Base-by-base conservation (phyloP, 768 basidiomycete species). In the Leccinum imitatum region DNA sequence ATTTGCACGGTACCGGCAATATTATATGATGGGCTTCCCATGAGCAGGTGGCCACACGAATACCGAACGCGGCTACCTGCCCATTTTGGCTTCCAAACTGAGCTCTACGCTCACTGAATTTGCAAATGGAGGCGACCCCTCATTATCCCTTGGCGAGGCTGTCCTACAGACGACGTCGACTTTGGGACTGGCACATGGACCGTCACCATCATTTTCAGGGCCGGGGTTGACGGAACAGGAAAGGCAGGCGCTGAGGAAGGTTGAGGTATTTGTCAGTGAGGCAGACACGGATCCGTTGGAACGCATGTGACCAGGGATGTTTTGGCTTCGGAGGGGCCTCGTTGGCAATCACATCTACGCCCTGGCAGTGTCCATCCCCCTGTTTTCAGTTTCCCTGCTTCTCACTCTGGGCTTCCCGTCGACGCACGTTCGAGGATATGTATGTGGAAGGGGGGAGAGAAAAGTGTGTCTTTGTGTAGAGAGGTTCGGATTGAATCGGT, bases 31-130 rank as follows among this genome's bases (percentile, higher is more conserved):
- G 59, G 63, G 65, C 46, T 48, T 58, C 63, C 59, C 27, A 41
- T 64, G 44, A 46, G 5, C 44, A 92, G 91, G 90, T 71, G 92
- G 92, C 17, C 96, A 98, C 75, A 90, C 93, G 15, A 95, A 95
- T 75, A 95, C 95, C 48, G 96, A 98, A 77, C 90, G 95, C 33
- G 93, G 93, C 0, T 98, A 93, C 76, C 87, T 98, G 57, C 84
- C 87, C 17, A 77, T 84, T 23, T 82, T 98, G 33, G 87, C 87
- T 41, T 73, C 78, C 13, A 87, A 85, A 74, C 78, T 98, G 69
- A 52, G 83, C 87, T 71, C 76, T 90, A 60, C 73, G 66, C 68
- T 73, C 62, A 11, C 65, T 27, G 71, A 67, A 66, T 67, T 74
- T 66, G 70, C 64, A 41, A 72, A 74, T 64, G 69, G 57, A 51